These are phyloP conservation scores for Trametes cubensis DNA, from an alignment of 768 basidiomycete genomes.

Conservation along the genomic window DNA sequence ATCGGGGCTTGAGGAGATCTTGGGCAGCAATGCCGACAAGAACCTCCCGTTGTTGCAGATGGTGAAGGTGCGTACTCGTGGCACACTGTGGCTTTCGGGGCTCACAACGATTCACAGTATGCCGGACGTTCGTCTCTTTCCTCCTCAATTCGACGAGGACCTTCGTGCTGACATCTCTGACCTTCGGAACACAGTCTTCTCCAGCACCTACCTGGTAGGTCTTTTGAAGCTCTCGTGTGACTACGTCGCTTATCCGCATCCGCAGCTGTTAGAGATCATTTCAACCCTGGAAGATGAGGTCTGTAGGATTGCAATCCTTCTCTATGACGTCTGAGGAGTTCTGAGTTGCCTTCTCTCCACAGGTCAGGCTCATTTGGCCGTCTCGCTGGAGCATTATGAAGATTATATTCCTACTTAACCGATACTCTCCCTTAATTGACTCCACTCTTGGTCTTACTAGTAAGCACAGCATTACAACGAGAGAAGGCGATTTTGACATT, in stretches of 20 bases:
- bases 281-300: not conserved
- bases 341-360: too few species aligned
- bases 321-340: not conserved
- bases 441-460: not conserved
- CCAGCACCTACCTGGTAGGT: not conserved
- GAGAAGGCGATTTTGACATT: too few species aligned
- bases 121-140: not conserved
- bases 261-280: not conserved
- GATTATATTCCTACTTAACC: constrained; percentile 2
- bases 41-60: not conserved
- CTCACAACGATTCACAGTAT: not conserved
- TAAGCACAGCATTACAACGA: not conserved
- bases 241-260: not conserved
- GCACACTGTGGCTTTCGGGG: not conserved
- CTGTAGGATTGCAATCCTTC: not conserved
- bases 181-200: not conserved
- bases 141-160: not conserved
- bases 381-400: constrained; percentile 9
- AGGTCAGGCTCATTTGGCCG: constrained; percentile 12
- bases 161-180: not conserved
- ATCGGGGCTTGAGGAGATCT: not conserved
- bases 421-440: constrained; percentile 12
- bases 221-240: too few species aligned
- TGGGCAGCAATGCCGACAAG: not conserved
- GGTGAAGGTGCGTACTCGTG: not conserved